A percentile compares a stretch with the other conserved stretches of the same genome.
These are phyloP conservation scores for Albatrellus ellisii DNA, from an alignment of 768 basidiomycete genomes.

Conservation along the genomic window DNA sequence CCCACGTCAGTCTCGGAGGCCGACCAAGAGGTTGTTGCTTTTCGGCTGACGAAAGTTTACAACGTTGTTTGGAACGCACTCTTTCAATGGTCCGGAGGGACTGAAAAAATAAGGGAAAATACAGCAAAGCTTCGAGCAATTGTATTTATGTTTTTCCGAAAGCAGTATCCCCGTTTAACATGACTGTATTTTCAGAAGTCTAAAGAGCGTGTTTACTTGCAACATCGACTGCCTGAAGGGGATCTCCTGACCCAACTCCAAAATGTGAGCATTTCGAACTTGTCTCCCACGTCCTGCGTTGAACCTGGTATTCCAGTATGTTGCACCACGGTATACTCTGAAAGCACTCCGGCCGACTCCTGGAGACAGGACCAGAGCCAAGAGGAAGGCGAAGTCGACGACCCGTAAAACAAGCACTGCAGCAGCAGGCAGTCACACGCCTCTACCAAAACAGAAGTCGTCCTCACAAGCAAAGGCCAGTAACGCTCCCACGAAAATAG, in stretches of 20 bases:
- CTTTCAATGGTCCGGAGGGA: constrained; percentile 45
- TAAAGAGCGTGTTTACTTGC: constrained; percentile 36
- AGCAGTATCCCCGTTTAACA: constrained; percentile 1
- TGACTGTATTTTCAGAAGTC: constrained; percentile 22
- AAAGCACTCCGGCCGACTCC: constrained; percentile 42
- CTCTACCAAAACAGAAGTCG: constrained; percentile 29
- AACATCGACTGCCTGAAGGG: constrained; percentile 43
- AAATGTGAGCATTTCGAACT: constrained; percentile 24
- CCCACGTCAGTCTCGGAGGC: background rate
- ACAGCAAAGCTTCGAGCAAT: constrained; percentile 29
- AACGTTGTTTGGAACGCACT: constrained; percentile 44
- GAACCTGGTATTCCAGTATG: too few species aligned
- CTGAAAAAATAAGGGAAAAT: constrained; percentile 38
- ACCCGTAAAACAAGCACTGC: constrained; percentile 8
- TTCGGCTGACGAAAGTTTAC: constrained; percentile 36
- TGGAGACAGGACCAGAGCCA: constrained; percentile 22
- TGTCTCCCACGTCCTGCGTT: too few species aligned
- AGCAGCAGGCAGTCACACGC: constrained; percentile 3
- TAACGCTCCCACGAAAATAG: constrained; percentile 28
- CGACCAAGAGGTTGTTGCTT: constrained; percentile 27
- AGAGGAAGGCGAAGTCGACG: constrained; percentile 24
- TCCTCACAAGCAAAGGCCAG: constrained; percentile 21
- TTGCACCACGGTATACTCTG: constrained; percentile 35
- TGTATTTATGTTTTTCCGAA: constrained; percentile 22
- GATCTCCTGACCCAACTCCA: constrained; percentile 46